phyloP scores from a whole-genome alignment of 805 yeast species.

The Candida saitoana region DNA sequence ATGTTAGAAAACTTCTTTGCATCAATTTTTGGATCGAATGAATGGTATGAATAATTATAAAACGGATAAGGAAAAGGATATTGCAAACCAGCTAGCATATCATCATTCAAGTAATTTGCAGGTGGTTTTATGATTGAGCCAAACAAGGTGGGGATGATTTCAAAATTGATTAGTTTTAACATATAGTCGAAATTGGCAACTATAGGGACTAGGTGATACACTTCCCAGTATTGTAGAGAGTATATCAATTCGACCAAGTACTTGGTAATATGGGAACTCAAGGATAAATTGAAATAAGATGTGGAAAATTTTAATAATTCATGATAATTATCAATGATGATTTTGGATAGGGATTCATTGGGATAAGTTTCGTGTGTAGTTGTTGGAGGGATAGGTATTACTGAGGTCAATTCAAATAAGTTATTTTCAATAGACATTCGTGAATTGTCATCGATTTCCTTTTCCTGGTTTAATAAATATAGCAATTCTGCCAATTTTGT shows the following conservation, averaged over 20 bases:
- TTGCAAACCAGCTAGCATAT: conserved; percentile 38
- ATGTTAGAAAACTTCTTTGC: conserved; percentile 23
- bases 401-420: conserved; percentile 23
- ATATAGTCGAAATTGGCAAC: conserved; percentile 32
- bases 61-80: conserved; percentile 45
- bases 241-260: conserved; percentile 36
- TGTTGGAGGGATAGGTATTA: conserved; percentile 21
- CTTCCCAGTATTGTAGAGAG: conserved; percentile 41
- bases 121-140: conserved; percentile 41
- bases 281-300: conserved; percentile 33
- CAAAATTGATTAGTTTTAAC: conserved; percentile 31
- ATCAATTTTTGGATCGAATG: conserved; percentile 24
- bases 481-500: conserved; percentile 26
- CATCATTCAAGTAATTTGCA: conserved; percentile 28
- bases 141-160: conserved; percentile 30
- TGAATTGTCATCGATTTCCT: conserved; percentile 24
- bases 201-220: conserved; percentile 34
- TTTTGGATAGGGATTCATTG: conserved; percentile 30
- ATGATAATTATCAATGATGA: conserved; percentile 37
- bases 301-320: conserved; percentile 26
- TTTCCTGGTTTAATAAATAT: conserved; percentile 24
- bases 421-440: conserved; percentile 26
- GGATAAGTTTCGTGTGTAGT: conserved; percentile 21
- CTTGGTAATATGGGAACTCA: conserved; percentile 38
- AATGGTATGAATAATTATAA: conserved; percentile 42